Evolutionary conservation across 345 rosid species (phyloP), one percentile per base, ranked within the genome.

Genomic region (Pseudoturritis turrita): DNA sequence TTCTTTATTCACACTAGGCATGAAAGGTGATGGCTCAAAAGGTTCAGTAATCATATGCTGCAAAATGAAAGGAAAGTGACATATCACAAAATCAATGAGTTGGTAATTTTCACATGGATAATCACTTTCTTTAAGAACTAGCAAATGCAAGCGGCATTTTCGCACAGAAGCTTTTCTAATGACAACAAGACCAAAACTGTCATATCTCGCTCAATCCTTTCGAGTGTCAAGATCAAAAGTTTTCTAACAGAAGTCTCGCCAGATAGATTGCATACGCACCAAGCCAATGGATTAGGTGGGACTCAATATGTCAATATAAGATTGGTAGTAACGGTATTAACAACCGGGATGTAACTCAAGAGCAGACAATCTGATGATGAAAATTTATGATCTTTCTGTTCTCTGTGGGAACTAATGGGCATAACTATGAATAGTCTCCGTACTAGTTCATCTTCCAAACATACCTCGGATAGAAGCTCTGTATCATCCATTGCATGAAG

Each of bases 401-500:
- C 41, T 18, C 44, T 13, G 12, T 35, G 4, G 59, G 12, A 35
- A 41, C 40, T 59, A 61, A 43, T 31, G 70, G 35, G 8, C 22
- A 55, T 35, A 62, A 43, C 31, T 18, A 68, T 51, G 39, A 31
- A 58, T 15, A 45, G 13, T 46, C 21, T 35, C 7, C 45, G 33
- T 14, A 36, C 61, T 69, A 46, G 44, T 45, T 22, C 9, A 29
- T 31, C 40, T 41, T 60, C 26, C 29, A 63, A 63, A 12, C 68
- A 18, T 83, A 95, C 99, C 98, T 96, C 96, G 28, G 96, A 87
- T 37, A 90, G 83, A 72, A 96, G 96, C 81, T 90, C 98, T 26
- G 98, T 92, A 67, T 96, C 99, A 79, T 96, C 97, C 98, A 96
- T 87, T 39, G 96, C 96, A 81, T 96, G 97, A 65, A 96, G 99